A percentile compares a stretch with the other conserved stretches of the same genome.
Evolutionary conservation across 2,329 filamentous ascomycete species (phyloP).

Genomic region (Ophiostoma himal-ulmi): DNA sequence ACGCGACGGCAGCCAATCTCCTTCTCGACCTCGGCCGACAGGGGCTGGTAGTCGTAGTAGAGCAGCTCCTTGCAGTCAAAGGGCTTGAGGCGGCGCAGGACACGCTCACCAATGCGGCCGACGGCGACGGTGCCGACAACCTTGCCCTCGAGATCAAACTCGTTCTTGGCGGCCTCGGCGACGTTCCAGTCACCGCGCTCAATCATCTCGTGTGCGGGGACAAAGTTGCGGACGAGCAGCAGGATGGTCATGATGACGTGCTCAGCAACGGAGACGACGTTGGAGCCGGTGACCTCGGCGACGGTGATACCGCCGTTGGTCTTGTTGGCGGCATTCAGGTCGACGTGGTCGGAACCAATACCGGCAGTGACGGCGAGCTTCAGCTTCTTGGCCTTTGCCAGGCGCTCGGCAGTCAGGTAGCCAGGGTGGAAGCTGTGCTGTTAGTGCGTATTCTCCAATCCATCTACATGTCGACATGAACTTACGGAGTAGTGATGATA

Average conservation of each 20-base stretch:
- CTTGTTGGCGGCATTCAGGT: slow-evolving; percentile 93
- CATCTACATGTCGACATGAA: not conserved
- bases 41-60: slow-evolving; percentile 99
- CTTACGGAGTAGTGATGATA: slow-evolving; percentile 96
- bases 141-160: slow-evolving; percentile 96
- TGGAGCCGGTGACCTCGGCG: slow-evolving; percentile 94
- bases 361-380: slow-evolving; percentile 96
- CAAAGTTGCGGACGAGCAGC: slow-evolving; percentile 92
- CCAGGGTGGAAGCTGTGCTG: slow-evolving; percentile 81
- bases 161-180: slow-evolving; percentile 92
- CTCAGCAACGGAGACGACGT: slow-evolving; percentile 97
- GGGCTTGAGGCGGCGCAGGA: slow-evolving; percentile 88
- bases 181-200: slow-evolving; percentile 89
- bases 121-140: slow-evolving; percentile 96
- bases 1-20: slow-evolving; percentile 94
- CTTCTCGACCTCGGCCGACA: slow-evolving; percentile 76
- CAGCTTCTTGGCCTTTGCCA: slow-evolving; percentile 97
- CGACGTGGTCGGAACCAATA: slow-evolving; percentile 97
- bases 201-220: slow-evolving; percentile 93
- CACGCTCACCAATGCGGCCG: slow-evolving; percentile 95
- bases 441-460: not conserved
- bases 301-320: slow-evolving; percentile 97
- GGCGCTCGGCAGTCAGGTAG: slow-evolving; percentile 92
- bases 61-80: slow-evolving; percentile 99
- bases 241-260: slow-evolving; percentile 99